Evolutionary conservation across 495 filamentous ascomycete species (phyloP).

Genomic region (Durotheca rogersii): DNA sequence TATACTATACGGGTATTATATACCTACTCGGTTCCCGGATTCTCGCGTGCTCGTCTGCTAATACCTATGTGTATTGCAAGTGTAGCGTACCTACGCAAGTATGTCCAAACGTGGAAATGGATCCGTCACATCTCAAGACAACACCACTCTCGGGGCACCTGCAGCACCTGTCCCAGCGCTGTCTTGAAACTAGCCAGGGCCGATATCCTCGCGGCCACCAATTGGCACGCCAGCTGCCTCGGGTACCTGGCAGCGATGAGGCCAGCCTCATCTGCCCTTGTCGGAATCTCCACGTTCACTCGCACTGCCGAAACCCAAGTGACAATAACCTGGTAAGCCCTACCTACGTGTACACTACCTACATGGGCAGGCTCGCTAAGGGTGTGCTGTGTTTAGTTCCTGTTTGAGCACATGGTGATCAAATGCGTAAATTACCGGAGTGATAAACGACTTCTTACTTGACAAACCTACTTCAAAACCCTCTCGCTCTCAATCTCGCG

Average conservation of each 20-base stretch:
- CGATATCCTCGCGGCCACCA: not conserved
- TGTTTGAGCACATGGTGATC: no score
- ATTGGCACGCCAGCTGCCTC: constrained; percentile 27
- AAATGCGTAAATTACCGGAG: no score
- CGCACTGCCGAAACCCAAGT: constrained; percentile 17
- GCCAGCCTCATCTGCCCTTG: constrained; percentile 30
- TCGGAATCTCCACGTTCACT: constrained; percentile 19
- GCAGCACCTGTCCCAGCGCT: constrained; percentile 9
- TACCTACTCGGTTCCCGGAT: no score
- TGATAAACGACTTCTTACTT: no score
- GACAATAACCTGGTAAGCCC: not conserved
- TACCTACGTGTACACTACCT: not conserved
- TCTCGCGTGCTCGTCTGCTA: no score
- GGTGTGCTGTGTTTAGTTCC: no score
- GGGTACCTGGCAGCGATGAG: constrained; percentile 21
- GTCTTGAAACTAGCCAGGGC: constrained; percentile 34
- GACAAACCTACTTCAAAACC: no score
- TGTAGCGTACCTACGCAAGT: constrained; percentile 1
- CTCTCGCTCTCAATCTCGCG: no score
- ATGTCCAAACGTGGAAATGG: constrained; percentile 10
- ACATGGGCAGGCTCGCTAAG: not conserved
- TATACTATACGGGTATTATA: no score
- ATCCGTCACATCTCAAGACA: constrained; percentile 12
- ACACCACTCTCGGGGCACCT: constrained; percentile 3
- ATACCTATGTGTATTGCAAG: no score